Conservation (phyloP, 2,329 filamentous ascomycete species). For the Cercospora sojina region DNA sequence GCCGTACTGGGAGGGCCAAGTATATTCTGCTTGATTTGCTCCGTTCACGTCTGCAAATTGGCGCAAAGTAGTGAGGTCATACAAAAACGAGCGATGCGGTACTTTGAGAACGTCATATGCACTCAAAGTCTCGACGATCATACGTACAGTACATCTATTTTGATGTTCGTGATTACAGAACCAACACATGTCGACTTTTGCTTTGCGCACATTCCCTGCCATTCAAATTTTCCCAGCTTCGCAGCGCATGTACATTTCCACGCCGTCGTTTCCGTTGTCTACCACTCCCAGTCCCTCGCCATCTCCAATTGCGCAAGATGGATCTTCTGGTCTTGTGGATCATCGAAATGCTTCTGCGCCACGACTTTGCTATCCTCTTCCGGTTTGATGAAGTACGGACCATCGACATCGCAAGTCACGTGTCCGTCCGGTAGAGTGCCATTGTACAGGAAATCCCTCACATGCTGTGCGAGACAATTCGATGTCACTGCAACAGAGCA, state of each 20-base stretch:
- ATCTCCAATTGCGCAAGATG: conserved; percentile 29
- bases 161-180: background rate
- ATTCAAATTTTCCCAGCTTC: background rate
- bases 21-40: background rate
- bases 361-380: conserved; percentile 27
- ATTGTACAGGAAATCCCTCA: conserved; percentile 25
- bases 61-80: background rate
- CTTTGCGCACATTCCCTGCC: background rate
- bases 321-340: conserved; percentile 20
- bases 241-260: background rate
- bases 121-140: background rate
- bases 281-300: conserved; percentile 27
- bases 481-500: conserved; percentile 26
- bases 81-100: background rate
- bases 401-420: conserved; percentile 27
- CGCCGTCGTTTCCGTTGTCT: background rate
- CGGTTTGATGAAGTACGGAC: conserved; percentile 28
- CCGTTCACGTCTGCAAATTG: background rate
- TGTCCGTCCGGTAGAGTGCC: conserved; percentile 23
- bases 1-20: background rate
- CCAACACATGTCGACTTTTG: background rate
- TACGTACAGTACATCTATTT: no score
- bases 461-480: conserved; percentile 25
- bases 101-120: background rate
- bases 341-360: conserved; percentile 21